Evolutionary conservation across 2,329 filamentous ascomycete genomes (phyloP), one percentile per base, ranked within the genome.

Genomic region (Orbilia blumenaviensis): DNA sequence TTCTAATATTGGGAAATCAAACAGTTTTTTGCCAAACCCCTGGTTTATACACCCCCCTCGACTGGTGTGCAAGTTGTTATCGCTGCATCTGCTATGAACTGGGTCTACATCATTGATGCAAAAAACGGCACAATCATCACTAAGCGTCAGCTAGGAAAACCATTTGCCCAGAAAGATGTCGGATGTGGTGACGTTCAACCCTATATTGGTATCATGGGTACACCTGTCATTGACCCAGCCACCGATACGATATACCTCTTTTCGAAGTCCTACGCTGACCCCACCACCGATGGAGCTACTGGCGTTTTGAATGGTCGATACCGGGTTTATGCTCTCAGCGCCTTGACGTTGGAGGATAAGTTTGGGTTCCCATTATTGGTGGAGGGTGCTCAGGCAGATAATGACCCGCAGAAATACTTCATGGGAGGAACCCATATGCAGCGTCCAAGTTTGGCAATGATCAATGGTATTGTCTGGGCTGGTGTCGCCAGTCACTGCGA

Each of bases 401-500:
- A 88, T 78, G 86, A 85, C 64, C 81, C 83, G 0, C 78, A 81
- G 0, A 85, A 86, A 12, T 85, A 84, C 78, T 88, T 88, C 76
- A 82, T 85, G 8, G 86, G 86, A 2, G 87, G 87, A 0, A 84
- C 86, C 3, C 83, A 87, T 38, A 83, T 87, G 44, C 87, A 88
- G 78, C 83, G 86, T 4, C 85, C 87, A 0, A 84, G 83, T 5
- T 80, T 88, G n/a, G 82, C 85, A 0, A 82, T 85, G 27, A 81
- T 85, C 0, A 85, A 85, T 2, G 82, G 84, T 52, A 83, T 83
- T 52, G 81, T 88, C 2, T 87, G 87, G 66, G 85, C 84, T 0
- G 86, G 84, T 0, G 87, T 88, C 71, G 86, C 86, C 0, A 86
- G 86, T 10, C 85, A 88, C 74, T 88, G 87, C 60, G 87, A 87